Percentiles rank a stretch among this genome's conserved stretches.
Evolutionary conservation across 1,284 basidiomycete genomes (phyloP).

Genomic region (Irpex sp.): DNA sequence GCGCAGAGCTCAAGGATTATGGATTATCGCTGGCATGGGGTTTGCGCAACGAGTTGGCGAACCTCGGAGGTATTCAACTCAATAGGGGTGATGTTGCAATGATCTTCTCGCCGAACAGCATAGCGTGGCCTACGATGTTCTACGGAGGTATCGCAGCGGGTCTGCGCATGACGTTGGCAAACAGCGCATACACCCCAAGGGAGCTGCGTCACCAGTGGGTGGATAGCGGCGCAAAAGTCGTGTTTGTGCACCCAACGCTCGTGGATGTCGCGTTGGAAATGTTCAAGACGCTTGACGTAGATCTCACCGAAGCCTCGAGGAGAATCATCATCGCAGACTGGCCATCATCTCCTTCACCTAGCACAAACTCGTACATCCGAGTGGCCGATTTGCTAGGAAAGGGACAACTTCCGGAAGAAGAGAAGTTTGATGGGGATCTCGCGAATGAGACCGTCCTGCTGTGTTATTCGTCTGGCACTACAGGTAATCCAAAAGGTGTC

Average conservation of each 20-base stretch:
- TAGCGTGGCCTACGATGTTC: conserved; percentile 41
- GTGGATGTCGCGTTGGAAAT: conserved; percentile 30
- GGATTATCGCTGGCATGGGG: conserved; percentile 56
- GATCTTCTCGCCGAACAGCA: conserved; percentile 39
- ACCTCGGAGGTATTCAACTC: conserved; percentile 17
- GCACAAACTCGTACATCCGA: conserved; percentile 7
- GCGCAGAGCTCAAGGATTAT: conserved; percentile 51
- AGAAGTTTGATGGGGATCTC: conserved; percentile 15
- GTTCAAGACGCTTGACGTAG: conserved; percentile 26
- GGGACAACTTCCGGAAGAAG: conserved; percentile 13
- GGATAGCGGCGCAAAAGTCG: conserved; percentile 37
- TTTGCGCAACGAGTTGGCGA: conserved; percentile 35
- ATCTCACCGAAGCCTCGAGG: conserved; percentile 23
- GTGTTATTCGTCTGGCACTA: conserved; percentile 51
- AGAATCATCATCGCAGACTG: conserved; percentile 27
- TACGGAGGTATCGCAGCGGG: conserved; percentile 35
- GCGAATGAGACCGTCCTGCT: conserved; percentile 36
- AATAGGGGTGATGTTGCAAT: conserved; percentile 38
- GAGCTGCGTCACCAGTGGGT: conserved; percentile 30
- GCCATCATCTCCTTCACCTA: conserved; percentile 3
- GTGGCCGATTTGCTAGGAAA: conserved; percentile 13
- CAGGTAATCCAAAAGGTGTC: conserved; percentile 38
- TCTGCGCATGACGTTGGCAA: conserved; percentile 31
- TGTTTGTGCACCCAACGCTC: conserved; percentile 40
- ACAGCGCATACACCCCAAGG: conserved; percentile 31